Percentiles rank a stretch among this genome's conserved stretches.
These are phyloP conservation scores for Colletotrichum camelliae DNA, from an alignment of 2,329 filamentous ascomycete genomes.

Conservation along the genomic window DNA sequence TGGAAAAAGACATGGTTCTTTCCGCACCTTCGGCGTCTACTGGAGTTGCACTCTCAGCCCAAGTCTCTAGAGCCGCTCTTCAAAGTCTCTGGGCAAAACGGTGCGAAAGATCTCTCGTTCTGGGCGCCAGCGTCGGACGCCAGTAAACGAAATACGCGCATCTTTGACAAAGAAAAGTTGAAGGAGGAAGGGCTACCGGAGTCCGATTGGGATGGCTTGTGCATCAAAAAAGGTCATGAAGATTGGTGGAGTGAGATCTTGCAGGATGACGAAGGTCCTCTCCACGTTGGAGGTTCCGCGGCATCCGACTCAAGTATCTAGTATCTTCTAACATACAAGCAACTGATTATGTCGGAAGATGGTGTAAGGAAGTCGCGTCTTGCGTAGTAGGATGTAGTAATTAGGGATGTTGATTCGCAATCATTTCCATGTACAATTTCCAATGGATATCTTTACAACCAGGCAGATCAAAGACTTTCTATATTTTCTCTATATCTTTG, in stretches of 20 bases:
- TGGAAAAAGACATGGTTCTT: constrained; percentile 30
- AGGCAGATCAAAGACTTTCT: no score
- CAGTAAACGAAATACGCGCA: neutral
- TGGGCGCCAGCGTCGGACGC: constrained; percentile 21
- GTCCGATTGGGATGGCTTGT: constrained; percentile 25
- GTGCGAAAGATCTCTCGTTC: constrained; percentile 26
- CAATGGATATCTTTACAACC: no score
- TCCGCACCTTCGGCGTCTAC: constrained; percentile 24
- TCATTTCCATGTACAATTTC: no score
- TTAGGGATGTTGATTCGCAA: no score
- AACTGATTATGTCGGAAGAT: no score
- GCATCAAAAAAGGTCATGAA: constrained; percentile 24
- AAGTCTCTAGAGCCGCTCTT: constrained; percentile 23
- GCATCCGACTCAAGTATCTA: neutral
- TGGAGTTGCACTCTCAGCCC: neutral
- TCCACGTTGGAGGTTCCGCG: neutral
- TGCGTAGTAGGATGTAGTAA: no score
- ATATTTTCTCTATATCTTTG: no score
- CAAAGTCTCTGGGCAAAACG: constrained; percentile 9
- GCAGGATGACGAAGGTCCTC: constrained; percentile 26
- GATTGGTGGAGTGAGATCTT: constrained; percentile 38
- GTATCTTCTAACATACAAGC: no score
- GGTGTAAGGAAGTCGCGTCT: no score
- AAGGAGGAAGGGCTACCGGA: neutral
- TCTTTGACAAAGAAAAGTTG: constrained; percentile 5